Base-by-base conservation (phyloP, 163 green algal species). In the Scenedesmus sp. region DNA sequence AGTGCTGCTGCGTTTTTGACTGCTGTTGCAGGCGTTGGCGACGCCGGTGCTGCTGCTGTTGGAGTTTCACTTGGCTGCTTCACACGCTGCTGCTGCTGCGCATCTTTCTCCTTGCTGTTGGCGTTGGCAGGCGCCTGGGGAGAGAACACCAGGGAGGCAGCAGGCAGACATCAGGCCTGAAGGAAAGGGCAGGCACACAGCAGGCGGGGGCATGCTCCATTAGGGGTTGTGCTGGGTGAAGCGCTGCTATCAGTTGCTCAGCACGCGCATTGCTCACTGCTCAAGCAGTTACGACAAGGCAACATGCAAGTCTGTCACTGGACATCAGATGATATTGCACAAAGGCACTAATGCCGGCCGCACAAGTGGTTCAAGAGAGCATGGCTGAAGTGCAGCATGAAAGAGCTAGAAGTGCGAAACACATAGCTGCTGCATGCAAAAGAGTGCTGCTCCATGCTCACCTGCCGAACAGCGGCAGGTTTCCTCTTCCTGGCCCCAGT, bases 381-480 rank as follows among this genome's bases (percentile, higher is more conserved):
- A 79, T 46, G 67, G 9, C 13, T 64, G 59, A 64, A 15, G 2
- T 79, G 70, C 20, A 84, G 77, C 77, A 84, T 46, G 34, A 46
- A 46, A 46, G 34, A 46, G 77, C 3, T 57, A 10, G 81, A 9
- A 54, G 10, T 34, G 79, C 81, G 26, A 64, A 86, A 54, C 54
- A 26, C 52, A 79, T 52, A 13, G 62, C 9, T 70, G 70, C 23
- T 79, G 81, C 81, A 64, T 34, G 52, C 52, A 59, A 46, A 1
- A 26, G 16, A 67, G 15, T 34, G 46, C 77, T n/a, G 77, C 46
- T 57, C 23, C 23, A 76, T 46, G 59, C 87, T 85, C 70, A 91
- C 87, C 87, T 91, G 87, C 87, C 76, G 74, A 18, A 91, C 87
- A 62, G 20, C 8, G 18, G 87, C 34, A 34, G 87, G 74, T 52